Base-by-base conservation (phyloP, 352 stramenopile species). In the Globisporangium spiculum region DNA sequence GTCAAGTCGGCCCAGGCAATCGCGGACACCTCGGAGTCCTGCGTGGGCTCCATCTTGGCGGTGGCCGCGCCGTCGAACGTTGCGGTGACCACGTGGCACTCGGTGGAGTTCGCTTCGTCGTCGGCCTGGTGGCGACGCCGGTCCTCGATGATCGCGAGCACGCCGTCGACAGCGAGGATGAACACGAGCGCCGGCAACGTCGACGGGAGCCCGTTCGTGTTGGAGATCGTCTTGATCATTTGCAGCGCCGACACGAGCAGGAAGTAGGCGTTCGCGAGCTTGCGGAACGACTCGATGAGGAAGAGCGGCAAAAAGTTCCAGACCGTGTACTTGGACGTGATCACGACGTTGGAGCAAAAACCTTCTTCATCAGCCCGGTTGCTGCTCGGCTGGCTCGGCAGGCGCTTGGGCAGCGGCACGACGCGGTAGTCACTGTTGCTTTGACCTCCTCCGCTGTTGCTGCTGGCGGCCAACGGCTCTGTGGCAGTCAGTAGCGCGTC, bases 221-320 rank as follows among this genome's bases (percentile, higher is more conserved):
- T 97, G 38, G 76, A 92, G 76, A 98, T 96, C 8, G 52, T 70
- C 32, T 73, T 77, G 65, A 97, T 85, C 24, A 69, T 86, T 68
- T 97, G 88, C 14, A 98, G 74, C 30, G 90, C 74, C 8, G 89
- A 96, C 12, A 98, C 89, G 22, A 97, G 74, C 9, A 98, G 69
- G 63, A 98, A 98, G 71, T 98, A 98, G 22, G 92, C 84, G 69
- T 98, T 98, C 56, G 93, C 93, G 58, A 97, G 75, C 65, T 91
- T 93, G 18, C 75, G 73, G 72, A 95, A 95, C 9, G 75, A 86
- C 69, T 98, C 90, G 70, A 92, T 74, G 56, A 98, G 79, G 52
- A 97, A 97, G 5, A 89, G 80, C 50, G 93, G 92, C 41, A 98
- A 38, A 64, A 98, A 98, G 69, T 87, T 96, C 74, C 80, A 95